These are phyloP conservation scores for Rhizopus sp. DNA, from an alignment of 371 early-diverging fungal genomes.

Conservation along the genomic window DNA sequence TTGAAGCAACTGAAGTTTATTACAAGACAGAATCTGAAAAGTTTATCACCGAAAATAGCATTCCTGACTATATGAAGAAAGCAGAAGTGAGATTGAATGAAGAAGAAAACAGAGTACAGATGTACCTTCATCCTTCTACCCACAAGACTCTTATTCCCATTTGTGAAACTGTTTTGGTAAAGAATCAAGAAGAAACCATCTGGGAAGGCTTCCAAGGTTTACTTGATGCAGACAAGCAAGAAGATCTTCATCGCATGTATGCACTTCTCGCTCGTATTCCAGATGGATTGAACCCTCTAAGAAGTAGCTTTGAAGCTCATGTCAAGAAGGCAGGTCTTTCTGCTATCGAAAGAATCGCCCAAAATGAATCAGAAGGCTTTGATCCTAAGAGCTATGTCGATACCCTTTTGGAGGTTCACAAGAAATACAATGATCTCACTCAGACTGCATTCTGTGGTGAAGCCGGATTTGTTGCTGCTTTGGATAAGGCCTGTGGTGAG, in stretches of 20 bases:
- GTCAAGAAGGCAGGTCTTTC: constrained; percentile 83
- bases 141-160: constrained; percentile 74
- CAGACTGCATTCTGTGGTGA: constrained; percentile 79
- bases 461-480: constrained; percentile 88
- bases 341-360: constrained; percentile 82
- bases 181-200: constrained; percentile 76
- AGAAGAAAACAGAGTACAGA: constrained; percentile 87
- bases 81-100: constrained; percentile 83
- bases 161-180: constrained; percentile 85
- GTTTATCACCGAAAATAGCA: constrained; percentile 83
- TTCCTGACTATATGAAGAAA: constrained; percentile 94
- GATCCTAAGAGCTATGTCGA: constrained; percentile 88
- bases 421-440: constrained; percentile 77
- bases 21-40: constrained; percentile 86
- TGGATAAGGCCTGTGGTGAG: constrained; percentile 92
- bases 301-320: constrained; percentile 77
- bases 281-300: constrained; percentile 81
- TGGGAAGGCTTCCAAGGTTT: constrained; percentile 89
- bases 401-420: constrained; percentile 78
- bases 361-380: constrained; percentile 45
- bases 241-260: constrained; percentile 87
- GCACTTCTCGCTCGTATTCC: constrained; percentile 78
- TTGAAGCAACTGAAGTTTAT: constrained; percentile 78
- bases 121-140: constrained; percentile 85
- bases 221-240: constrained; percentile 82